Conservation (phyloP, 352 stramenopile genomes). For the Detonula confervacea region DNA sequence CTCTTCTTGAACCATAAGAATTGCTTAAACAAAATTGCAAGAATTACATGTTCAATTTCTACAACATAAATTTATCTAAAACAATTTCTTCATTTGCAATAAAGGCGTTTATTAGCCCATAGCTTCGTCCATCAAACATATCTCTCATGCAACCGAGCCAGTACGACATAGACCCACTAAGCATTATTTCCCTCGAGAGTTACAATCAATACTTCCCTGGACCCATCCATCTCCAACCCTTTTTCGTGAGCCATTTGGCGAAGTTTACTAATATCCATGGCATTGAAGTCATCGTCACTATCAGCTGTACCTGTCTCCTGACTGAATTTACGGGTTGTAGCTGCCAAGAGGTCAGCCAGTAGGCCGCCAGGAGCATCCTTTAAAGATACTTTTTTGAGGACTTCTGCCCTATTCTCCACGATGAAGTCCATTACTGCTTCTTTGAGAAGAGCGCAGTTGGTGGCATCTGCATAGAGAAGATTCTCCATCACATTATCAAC, state of each 20-base stretch:
- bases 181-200: too few species aligned
- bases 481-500: conserved; percentile 18
- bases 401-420: conserved; percentile 8
- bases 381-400: conserved; percentile 1
- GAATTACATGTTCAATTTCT: too few species aligned
- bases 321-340: not conserved
- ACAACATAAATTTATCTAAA: too few species aligned
- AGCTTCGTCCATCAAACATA: too few species aligned
- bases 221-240: conserved; percentile 11
- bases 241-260: not conserved
- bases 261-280: not conserved
- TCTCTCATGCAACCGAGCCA: too few species aligned
- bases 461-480: conserved; percentile 9
- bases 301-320: not conserved
- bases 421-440: conserved; percentile 16
- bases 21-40: too few species aligned
- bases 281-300: not conserved
- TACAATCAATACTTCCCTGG: not conserved
- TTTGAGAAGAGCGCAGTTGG: conserved; percentile 7
- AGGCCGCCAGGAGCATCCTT: conserved; percentile 5
- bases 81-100: too few species aligned
- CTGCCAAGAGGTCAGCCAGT: not conserved
- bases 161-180: too few species aligned
- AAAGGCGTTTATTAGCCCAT: too few species aligned
- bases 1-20: too few species aligned